A percentile compares a stretch with the other conserved stretches of the same genome.
Conservation (phyloP, 768 basidiomycete genomes). For the Mrakia blollopis region DNA sequence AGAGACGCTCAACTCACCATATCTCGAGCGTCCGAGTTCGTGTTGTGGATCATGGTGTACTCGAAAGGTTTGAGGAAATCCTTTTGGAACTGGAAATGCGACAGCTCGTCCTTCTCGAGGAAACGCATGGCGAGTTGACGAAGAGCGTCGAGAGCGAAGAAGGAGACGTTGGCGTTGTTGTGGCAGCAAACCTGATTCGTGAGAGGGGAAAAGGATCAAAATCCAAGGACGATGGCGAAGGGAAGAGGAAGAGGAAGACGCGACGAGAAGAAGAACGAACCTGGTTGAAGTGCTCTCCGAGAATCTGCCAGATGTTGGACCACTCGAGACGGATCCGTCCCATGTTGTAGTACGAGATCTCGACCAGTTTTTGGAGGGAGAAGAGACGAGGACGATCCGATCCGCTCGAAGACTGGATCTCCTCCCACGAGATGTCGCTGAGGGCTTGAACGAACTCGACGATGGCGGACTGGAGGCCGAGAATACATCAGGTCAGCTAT, state of each 20-base stretch:
- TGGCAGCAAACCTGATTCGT: conserved; percentile 93
- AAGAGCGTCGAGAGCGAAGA: conserved; percentile 93
- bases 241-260: neutral
- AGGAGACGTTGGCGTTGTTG: conserved; percentile 90
- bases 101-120: conserved; percentile 94
- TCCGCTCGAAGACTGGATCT: conserved; percentile 88
- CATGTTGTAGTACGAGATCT: conserved; percentile 99
- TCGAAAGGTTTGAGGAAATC: conserved; percentile 98
- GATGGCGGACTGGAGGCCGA: conserved; percentile 69
- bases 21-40: conserved; percentile 90
- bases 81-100: conserved; percentile 99
- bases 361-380: conserved; percentile 94
- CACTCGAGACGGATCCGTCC: conserved; percentile 94
- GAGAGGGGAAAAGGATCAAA: neutral
- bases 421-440: conserved; percentile 97
- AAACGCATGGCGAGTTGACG: conserved; percentile 97
- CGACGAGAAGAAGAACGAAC: conserved; percentile 47
- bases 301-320: conserved; percentile 94
- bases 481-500: neutral
- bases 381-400: conserved; percentile 92
- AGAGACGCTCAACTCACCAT: conserved; percentile 53
- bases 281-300: conserved; percentile 98
- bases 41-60: conserved; percentile 94
- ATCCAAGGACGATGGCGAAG: neutral
- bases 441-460: conserved; percentile 95